Base-by-base conservation (phyloP, 495 filamentous ascomycete genomes). In the Daldinia loculata region DNA sequence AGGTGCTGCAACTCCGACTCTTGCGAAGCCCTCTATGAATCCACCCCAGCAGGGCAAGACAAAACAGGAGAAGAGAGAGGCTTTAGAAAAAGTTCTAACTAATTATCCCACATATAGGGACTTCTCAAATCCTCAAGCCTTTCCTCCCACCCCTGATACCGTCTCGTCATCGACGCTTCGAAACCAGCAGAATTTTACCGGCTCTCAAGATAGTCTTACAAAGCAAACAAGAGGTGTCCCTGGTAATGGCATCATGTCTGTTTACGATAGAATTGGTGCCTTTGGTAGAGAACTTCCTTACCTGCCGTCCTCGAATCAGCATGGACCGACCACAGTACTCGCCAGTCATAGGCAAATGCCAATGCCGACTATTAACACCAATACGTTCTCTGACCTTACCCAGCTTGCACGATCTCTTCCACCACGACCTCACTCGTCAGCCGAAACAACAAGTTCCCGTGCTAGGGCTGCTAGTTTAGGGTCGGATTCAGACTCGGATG, bases 131-230 rank as follows among this genome's bases (percentile, higher is more conserved):
- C 68, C 69, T 7, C 78, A 81, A 6, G 67, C 71, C 26, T 76
- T 86, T 15, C 85, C 85, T 43, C 85, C 85, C 8, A 87, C 85
- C 2, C 85, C 85, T 0, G 85, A 88, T 67, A 88, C 85, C 0
- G 79, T 88, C 22, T 83, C 84, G 5, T 85, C 84, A 3, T 81
- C 80, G 14, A 85, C 84, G 0, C 77, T 88, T 36, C 78, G 78
- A 26, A 76, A 72, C 30, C 75, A 74, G 39, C 68, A 77, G 24
- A 53, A 59, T 30, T 56, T 56, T 12, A 66, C 70, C n/a, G 58
- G 66, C 39, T 74, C 74, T 14, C 74, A 76, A 64, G 75, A 77
- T 39, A 77, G 75, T 17, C 66, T 77, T n/a, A 19, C 26, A 38
- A 67, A 56, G 38, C 67, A 66, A 39, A 45, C 45, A 50, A 58